These are phyloP conservation scores for Zymoseptoria crescenta DNA, from an alignment of 2,329 filamentous ascomycete species.

Conservation along the genomic window DNA sequence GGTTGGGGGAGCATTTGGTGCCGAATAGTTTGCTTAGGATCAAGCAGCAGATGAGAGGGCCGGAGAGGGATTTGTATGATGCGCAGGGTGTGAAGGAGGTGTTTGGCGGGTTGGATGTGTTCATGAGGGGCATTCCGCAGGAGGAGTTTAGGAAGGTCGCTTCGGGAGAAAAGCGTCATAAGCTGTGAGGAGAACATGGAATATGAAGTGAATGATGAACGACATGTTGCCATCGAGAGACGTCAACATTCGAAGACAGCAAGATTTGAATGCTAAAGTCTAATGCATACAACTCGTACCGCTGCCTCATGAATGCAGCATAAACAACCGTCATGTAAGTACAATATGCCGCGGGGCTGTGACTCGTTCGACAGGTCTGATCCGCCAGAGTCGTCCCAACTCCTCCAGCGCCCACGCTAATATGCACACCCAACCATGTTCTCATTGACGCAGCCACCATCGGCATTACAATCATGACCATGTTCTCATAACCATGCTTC, in stretches of 20 bases:
- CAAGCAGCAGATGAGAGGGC: constrained; percentile 71
- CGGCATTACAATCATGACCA: constrained; percentile 10
- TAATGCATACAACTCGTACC: neutral
- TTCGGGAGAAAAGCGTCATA: constrained; percentile 85
- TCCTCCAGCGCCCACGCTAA: constrained; percentile 1
- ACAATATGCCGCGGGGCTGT: neutral
- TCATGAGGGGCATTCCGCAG: constrained; percentile 73
- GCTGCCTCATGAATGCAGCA: neutral
- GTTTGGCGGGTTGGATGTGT: constrained; percentile 75
- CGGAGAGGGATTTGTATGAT: constrained; percentile 66
- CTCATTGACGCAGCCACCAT: neutral
- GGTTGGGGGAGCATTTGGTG: constrained; percentile 70
- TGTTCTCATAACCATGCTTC: constrained; percentile 26
- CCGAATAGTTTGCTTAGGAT: constrained; percentile 72
- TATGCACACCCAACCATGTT: neutral
- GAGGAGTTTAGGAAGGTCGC: constrained; percentile 82
- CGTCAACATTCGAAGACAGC: neutral
- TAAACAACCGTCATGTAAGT: neutral
- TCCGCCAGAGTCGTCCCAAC: neutral
- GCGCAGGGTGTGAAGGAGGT: constrained; percentile 74
- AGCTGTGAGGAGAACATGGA: constrained; percentile 50
- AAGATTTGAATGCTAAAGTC: neutral
- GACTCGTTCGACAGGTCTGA: neutral
- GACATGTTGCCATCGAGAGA: neutral
- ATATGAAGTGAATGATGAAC: neutral